A percentile compares a stretch with the other conserved stretches of the same genome.
Conservation (phyloP, 768 basidiomycete species). For the Saitozyma podzolica region DNA sequence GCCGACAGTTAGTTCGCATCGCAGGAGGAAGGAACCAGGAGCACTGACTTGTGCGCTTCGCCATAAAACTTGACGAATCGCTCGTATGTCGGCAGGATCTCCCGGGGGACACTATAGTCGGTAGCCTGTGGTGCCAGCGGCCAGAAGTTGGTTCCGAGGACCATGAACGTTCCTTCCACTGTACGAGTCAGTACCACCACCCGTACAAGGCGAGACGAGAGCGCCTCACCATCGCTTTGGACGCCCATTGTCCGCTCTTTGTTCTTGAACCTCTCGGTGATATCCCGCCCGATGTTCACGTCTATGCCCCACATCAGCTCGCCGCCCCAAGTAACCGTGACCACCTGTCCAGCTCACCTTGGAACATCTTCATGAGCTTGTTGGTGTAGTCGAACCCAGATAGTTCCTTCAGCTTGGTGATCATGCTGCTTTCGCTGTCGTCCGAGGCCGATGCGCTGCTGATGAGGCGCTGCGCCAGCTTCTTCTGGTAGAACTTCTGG, state of each 20-base stretch:
- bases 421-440: slow-evolving; percentile 96
- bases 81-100: slow-evolving; percentile 83
- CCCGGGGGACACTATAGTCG: slow-evolving; percentile 83
- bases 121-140: slow-evolving; percentile 73
- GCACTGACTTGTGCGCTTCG: slow-evolving; percentile 53
- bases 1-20: background rate
- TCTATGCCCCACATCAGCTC: slow-evolving; percentile 58
- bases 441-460: slow-evolving; percentile 88
- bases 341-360: slow-evolving; percentile 58
- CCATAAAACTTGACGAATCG: slow-evolving; percentile 92
- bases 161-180: slow-evolving; percentile 89
- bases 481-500: slow-evolving; percentile 95
- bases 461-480: slow-evolving; percentile 88
- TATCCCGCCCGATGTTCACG: slow-evolving; percentile 90
- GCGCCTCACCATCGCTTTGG: slow-evolving; percentile 12
- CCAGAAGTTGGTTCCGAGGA: slow-evolving; percentile 95
- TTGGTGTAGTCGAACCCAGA: slow-evolving; percentile 97
- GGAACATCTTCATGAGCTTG: slow-evolving; percentile 96
- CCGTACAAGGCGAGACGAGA: background rate
- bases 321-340: background rate
- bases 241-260: slow-evolving; percentile 70
- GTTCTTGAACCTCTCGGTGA: slow-evolving; percentile 92
- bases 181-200: background rate
- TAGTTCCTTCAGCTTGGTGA: slow-evolving; percentile 92
- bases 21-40: background rate